A percentile compares a stretch with the other conserved stretches of the same genome.
phyloP scores from a whole-genome alignment of 768 basidiomycete genomes.

The Hericium rajendrae region DNA sequence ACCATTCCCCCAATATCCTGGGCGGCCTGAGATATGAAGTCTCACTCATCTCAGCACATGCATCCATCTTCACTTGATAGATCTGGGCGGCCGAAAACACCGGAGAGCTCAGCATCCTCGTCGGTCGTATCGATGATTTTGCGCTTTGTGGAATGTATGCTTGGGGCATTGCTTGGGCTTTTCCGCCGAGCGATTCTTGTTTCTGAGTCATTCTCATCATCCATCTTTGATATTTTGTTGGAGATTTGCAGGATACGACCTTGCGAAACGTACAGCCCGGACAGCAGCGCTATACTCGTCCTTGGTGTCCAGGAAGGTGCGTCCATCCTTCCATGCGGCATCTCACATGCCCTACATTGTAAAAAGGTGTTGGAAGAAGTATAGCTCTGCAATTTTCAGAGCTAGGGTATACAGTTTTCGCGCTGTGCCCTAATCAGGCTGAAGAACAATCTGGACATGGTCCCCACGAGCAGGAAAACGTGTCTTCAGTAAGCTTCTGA shows the following conservation, averaged over 20 bases:
- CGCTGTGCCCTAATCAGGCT: constrained; percentile 17
- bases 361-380: constrained; percentile 21
- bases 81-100: neutral
- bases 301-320: constrained; percentile 23
- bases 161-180: constrained; percentile 7
- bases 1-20: too few relatives aligned
- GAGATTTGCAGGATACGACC: constrained; percentile 12
- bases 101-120: neutral
- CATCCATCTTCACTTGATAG: neutral
- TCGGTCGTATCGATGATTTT: neutral
- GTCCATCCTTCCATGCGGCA: neutral
- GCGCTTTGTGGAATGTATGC: constrained; percentile 1
- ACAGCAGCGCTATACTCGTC: constrained; percentile 22
- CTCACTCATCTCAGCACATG: neutral
- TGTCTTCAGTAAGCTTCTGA: constrained; percentile 18
- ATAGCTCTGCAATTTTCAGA: constrained; percentile 23
- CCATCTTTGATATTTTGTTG: constrained; percentile 9
- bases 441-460: neutral
- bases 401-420: constrained; percentile 25
- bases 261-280: constrained; percentile 16
- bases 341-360: neutral
- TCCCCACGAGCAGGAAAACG: neutral
- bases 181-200: constrained; percentile 7
- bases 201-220: constrained; percentile 6
- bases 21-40: neutral